Evolutionary conservation across 805 yeast species (phyloP), one percentile per base, ranked within the genome.

Genomic region (Henningerozyma blattae): DNA sequence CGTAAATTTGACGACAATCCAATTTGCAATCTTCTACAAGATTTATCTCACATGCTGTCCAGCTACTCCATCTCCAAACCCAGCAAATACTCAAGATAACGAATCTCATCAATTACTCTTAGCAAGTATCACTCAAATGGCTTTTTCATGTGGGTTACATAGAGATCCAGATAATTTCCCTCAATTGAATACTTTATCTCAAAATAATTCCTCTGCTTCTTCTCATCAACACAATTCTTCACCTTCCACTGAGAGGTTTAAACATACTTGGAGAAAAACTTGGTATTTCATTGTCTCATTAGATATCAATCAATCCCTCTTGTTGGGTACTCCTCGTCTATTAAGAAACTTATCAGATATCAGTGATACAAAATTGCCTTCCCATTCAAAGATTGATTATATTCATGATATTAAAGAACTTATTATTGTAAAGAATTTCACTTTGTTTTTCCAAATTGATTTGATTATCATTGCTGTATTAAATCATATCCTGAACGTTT

Each of bases 121-220:
- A 12, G 73, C 77, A 1, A 64, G 73, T 54, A 59, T 75, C 20
- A 55, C 75, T 13, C 83, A 76, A 45, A 74, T 78, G 79, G 82
- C 78, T 0, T 64, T 71, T 34, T 65, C 77, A 26, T 64, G 77
- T 41, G 87, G 86, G 0, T 48, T 78, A 18, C 77, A 78, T 48
- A 62, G 85, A 43, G 86, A 78, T 41, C 85, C 86, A 1, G 67
- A 63, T 30, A 59, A 60, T 27, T 72, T 72, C 43, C 64, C 66
- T 12, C 65, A 63, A 39, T 52, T 64, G 33, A 58, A 56, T 20
- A 48, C 50, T 8, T 48, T 50, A 3, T 9, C 31, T 26, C 18
- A 35, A 15, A 36, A 29, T 29, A 18, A 25, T 5, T 32, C 22
- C 24, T 12, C 22, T 7, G 14, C 12, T 5, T 12, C 27, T 8